These are phyloP conservation scores for Ascochyta viciae-villosae DNA, from an alignment of 2,329 filamentous ascomycete species.

Conservation along the genomic window DNA sequence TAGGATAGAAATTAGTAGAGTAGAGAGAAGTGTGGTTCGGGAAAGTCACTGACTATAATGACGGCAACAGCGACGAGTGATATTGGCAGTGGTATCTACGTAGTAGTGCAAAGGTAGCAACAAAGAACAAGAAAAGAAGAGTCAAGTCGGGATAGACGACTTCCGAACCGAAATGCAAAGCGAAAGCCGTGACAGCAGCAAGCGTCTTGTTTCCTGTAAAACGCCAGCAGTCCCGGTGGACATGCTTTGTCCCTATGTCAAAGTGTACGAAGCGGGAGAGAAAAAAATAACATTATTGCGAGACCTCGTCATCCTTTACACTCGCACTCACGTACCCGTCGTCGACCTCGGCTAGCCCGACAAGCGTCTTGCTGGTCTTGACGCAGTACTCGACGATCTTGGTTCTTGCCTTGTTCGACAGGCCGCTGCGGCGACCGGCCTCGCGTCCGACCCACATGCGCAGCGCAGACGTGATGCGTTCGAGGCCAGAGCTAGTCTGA, in stretches of 20 bases:
- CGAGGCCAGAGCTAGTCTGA: constrained; percentile 50
- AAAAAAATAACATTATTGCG: background rate
- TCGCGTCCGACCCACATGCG: constrained; percentile 57
- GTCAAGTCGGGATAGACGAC: no score
- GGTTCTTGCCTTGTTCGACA: constrained; percentile 48
- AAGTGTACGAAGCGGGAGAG: background rate
- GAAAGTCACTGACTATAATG: background rate
- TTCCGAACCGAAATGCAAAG: background rate
- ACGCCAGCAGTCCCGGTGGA: background rate
- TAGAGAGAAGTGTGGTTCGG: no score
- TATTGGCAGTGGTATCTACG: constrained; percentile 11
- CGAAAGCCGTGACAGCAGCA: background rate
- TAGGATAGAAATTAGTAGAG: no score
- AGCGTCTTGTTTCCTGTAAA: background rate
- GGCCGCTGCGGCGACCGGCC: constrained; percentile 50
- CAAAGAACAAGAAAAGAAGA: background rate
- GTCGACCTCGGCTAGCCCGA: constrained; percentile 45
- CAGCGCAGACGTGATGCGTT: constrained; percentile 53
- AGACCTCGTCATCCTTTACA: constrained; percentile 32
- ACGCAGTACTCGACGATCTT: constrained; percentile 53
- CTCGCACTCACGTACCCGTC: constrained; percentile 42
- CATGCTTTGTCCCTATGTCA: background rate
- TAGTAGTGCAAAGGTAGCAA: background rate
- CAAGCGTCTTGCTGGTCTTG: constrained; percentile 52
- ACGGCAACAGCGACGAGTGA: background rate